Conservation (phyloP, 1,139 yeast species). For the Hanseniaspora sp. region DNA sequence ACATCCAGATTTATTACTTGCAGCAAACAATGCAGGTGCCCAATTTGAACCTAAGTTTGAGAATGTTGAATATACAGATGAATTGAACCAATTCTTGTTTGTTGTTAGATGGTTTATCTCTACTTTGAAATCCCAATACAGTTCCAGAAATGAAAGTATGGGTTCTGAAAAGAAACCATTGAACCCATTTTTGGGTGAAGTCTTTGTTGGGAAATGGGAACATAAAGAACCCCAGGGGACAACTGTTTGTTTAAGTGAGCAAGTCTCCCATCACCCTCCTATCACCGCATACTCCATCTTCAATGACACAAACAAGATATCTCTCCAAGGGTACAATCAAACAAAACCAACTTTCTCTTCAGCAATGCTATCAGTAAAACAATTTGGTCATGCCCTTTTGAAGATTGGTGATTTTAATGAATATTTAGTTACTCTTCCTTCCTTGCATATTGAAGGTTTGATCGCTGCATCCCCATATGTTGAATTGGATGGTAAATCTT, state of each 20-base stretch:
- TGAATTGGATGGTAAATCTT: conserved; percentile 75
- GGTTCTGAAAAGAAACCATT: conserved; percentile 93
- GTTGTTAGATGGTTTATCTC: conserved; percentile 88
- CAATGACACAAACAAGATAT: conserved; percentile 58
- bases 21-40: conserved; percentile 38
- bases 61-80: conserved; percentile 30
- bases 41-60: conserved; percentile 13
- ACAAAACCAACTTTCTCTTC: conserved; percentile 75
- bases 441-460: conserved; percentile 90
- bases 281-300: conserved; percentile 75
- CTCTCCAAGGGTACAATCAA: conserved; percentile 79
- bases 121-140: conserved; percentile 83
- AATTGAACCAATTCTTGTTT: conserved; percentile 47
- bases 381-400: conserved; percentile 79
- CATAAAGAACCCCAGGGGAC: conserved; percentile 50
- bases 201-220: conserved; percentile 79
- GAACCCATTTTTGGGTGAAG: conserved; percentile 88
- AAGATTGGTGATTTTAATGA: conserved; percentile 37
- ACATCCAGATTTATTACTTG: conserved; percentile 71
- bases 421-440: conserved; percentile 79
- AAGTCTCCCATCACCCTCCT: conserved; percentile 94
- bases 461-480: conserved; percentile 82
- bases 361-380: conserved; percentile 69
- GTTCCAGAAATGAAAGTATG: conserved; percentile 79
- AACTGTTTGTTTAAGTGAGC: conserved; percentile 70